Evolutionary conservation across 2,329 filamentous ascomycete species (phyloP).

Genomic region (Fusarium sterilihyphosum): DNA sequence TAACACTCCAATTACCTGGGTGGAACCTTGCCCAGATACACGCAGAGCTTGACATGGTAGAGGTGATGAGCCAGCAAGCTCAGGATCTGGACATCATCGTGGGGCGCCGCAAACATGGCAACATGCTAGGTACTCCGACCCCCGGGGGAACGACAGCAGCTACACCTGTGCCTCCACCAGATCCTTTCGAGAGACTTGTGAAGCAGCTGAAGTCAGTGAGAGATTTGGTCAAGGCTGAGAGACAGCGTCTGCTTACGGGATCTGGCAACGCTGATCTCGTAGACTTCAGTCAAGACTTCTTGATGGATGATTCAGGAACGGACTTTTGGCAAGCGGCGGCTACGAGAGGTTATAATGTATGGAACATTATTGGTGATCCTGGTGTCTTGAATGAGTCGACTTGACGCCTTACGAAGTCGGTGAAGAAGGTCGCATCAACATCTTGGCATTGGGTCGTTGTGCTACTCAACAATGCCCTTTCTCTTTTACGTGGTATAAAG

Average conservation of each 20-base stretch:
- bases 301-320: conserved; percentile 37
- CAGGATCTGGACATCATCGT: conserved; percentile 45
- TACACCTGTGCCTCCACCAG: conserved; percentile 34
- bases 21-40: conserved; percentile 55
- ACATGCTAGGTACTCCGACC: conserved; percentile 24
- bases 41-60: conserved; percentile 47
- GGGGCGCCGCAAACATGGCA: conserved; percentile 42
- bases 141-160: conserved; percentile 9
- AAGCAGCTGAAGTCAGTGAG: conserved; percentile 46
- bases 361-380: conserved; percentile 44
- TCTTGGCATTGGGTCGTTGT: neutral
- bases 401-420: neutral
- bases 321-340: conserved; percentile 43
- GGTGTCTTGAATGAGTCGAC: conserved; percentile 33
- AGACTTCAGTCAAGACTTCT: conserved; percentile 36
- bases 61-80: conserved; percentile 44
- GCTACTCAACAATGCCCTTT: neutral
- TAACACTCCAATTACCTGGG: conserved; percentile 56
- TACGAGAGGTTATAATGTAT: conserved; percentile 37
- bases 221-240: conserved; percentile 46
- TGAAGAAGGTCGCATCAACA: neutral
- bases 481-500: neutral
- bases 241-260: conserved; percentile 40
- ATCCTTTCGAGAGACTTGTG: conserved; percentile 48
- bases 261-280: conserved; percentile 30